These are phyloP conservation scores for Tricholoma sp. DNA, from an alignment of 768 basidiomycete species.

Conservation along the genomic window DNA sequence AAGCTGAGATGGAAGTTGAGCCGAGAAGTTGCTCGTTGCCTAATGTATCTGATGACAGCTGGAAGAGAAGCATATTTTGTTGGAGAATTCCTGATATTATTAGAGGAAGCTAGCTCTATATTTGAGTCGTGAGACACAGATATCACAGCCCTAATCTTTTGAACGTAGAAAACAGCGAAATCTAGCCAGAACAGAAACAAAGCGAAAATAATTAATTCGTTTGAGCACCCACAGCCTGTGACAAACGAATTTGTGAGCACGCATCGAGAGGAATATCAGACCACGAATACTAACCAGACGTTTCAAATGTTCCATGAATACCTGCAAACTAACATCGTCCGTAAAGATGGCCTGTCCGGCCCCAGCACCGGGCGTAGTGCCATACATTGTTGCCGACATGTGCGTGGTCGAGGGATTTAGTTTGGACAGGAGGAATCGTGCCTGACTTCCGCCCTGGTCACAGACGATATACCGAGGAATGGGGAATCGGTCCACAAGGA, in stretches of 20 bases:
- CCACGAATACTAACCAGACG: slow-evolving; percentile 57
- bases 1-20: too few relatives aligned
- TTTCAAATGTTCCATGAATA: slow-evolving; percentile 97
- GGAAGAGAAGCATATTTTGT: too few relatives aligned
- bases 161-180: slow-evolving; percentile 9
- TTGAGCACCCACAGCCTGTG: slow-evolving; percentile 63
- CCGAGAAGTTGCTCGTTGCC: too few relatives aligned
- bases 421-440: slow-evolving; percentile 95
- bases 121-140: slow-evolving; percentile 1
- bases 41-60: neutral
- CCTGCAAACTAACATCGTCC: slow-evolving; percentile 95
- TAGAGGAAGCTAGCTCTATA: slow-evolving; percentile 3
- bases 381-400: slow-evolving; percentile 89
- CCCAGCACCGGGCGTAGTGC: slow-evolving; percentile 59
- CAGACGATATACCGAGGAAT: slow-evolving; percentile 98
- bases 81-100: neutral
- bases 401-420: slow-evolving; percentile 98
- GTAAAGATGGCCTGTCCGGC: slow-evolving; percentile 95
- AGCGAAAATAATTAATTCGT: slow-evolving; percentile 39
- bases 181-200: slow-evolving; percentile 8
- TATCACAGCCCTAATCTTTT: slow-evolving; percentile 8
- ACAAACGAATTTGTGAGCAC: slow-evolving; percentile 6
- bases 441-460: slow-evolving; percentile 96
- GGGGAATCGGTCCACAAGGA: slow-evolving; percentile 92
- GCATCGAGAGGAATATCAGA: neutral